These are phyloP conservation scores for Angomonas ambiguus DNA, from an alignment of 208 protist genomes.

Conservation along the genomic window DNA sequence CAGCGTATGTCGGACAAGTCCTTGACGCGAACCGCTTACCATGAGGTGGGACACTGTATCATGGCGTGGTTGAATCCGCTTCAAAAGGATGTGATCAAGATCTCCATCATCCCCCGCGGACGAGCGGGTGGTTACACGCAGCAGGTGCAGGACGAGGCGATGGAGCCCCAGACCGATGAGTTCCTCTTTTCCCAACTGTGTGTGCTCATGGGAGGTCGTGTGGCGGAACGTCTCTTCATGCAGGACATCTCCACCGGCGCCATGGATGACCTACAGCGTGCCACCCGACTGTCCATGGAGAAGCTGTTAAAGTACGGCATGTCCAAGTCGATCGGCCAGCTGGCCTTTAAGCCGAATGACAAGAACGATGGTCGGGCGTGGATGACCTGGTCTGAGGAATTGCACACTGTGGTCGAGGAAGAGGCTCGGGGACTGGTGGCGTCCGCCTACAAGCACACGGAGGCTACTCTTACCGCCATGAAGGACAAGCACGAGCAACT, in stretches of 20 bases:
- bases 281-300: constrained; percentile 82
- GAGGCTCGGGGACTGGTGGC: constrained; percentile 74
- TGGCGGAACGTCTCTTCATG: constrained; percentile 84
- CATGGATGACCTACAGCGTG: constrained; percentile 90
- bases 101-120: constrained; percentile 90
- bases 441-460: constrained; percentile 60
- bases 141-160: constrained; percentile 87
- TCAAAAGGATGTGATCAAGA: constrained; percentile 91
- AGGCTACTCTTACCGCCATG: constrained; percentile 62
- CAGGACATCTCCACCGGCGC: constrained; percentile 88
- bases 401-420: constrained; percentile 83
- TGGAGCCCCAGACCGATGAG: constrained; percentile 82
- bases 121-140: constrained; percentile 90
- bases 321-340: constrained; percentile 78
- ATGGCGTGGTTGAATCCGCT: constrained; percentile 88
- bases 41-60: constrained; percentile 97
- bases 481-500: constrained; percentile 70
- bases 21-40: constrained; percentile 92
- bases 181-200: constrained; percentile 88
- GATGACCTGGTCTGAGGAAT: constrained; percentile 86
- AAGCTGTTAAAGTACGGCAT: constrained; percentile 88
- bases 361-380: constrained; percentile 85
- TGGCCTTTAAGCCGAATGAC: constrained; percentile 88
- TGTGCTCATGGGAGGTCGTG: constrained; percentile 88
- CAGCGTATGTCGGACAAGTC: constrained; percentile 86